These are phyloP conservation scores for Coelastrella sp. DNA, from an alignment of 139 green algal species.

Conservation along the genomic window DNA sequence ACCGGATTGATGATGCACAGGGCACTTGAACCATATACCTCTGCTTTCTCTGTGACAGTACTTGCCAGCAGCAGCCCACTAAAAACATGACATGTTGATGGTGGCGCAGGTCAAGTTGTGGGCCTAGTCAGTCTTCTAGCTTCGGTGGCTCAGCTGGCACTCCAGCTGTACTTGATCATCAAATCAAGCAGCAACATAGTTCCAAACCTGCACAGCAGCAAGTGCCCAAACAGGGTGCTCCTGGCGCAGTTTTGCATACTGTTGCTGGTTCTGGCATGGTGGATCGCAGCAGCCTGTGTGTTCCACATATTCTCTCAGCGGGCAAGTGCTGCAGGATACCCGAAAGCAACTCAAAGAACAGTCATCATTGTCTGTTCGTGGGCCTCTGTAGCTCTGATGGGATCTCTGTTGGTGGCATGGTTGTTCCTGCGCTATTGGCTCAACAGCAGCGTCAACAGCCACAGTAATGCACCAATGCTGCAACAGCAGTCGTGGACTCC, in stretches of 20 bases:
- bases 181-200: background rate
- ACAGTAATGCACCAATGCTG: background rate
- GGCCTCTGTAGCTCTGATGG: background rate
- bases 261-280: background rate
- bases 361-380: constrained; percentile 1
- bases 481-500: background rate
- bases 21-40: no score
- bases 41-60: no score
- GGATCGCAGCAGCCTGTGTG: background rate
- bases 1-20: no score
- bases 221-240: background rate
- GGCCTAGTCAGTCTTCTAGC: background rate
- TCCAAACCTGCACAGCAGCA: background rate
- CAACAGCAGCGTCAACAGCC: background rate
- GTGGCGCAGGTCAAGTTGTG: background rate
- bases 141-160: background rate
- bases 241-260: background rate
- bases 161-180: background rate
- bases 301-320: background rate
- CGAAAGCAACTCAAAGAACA: background rate
- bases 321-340: background rate
- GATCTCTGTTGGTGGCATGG: background rate
- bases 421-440: background rate
- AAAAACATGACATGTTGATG: no score
- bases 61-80: no score